Evolutionary conservation across 202 grass and related monocot genomes (phyloP), one percentile per base, ranked within the genome.

Genomic region (Bolboschoenoplectus hybrid): DNA sequence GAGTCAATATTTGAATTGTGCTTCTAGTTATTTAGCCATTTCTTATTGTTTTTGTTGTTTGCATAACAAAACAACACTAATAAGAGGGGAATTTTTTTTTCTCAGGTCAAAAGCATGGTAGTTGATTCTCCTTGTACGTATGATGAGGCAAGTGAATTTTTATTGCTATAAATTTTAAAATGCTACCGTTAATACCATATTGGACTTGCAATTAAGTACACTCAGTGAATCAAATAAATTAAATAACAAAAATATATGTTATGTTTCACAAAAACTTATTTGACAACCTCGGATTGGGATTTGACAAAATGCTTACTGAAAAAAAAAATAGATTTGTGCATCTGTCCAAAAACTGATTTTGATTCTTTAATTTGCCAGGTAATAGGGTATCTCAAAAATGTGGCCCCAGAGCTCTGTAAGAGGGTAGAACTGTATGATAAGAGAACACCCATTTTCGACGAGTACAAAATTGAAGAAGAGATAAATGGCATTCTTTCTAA

Each of bases 391-490:
- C 93, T 98, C 57, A 86, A 98, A 84, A 90, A 95, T 91, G 91
- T 95, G 74, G 96, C 93, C 45, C 93, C 96, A 82, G 96, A 98
- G 68, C 90, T 98, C 35, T 95, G 93, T 75, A 89, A 86, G 58
- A 89, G 96, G 85, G 96, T 98, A 68, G 85, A 95, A 72, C 85
- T 95, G 49, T 94, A 95, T 62, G 93, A 92, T 63, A 95, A 91
- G 88, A 94, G 82, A 92, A 92, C 85, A 80, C 96, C 96, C 10
- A 91, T 98, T 87, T 98, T 98, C 87, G 91, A 98, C 86, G 89
- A 92, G 88, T 98, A 91, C 84, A 95, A 94, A 58, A 91, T 98
- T 70, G 96, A 98, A 90, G 94, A 94, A 86, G 93, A 98, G 65
- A 98, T 98, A 75, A 91, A 95, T 57, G 88, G 13, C 81, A 98